Evolutionary conservation across 164 flowering plant species (phyloP).

Genomic region (Kalanchoe fedtschenkoi): DNA sequence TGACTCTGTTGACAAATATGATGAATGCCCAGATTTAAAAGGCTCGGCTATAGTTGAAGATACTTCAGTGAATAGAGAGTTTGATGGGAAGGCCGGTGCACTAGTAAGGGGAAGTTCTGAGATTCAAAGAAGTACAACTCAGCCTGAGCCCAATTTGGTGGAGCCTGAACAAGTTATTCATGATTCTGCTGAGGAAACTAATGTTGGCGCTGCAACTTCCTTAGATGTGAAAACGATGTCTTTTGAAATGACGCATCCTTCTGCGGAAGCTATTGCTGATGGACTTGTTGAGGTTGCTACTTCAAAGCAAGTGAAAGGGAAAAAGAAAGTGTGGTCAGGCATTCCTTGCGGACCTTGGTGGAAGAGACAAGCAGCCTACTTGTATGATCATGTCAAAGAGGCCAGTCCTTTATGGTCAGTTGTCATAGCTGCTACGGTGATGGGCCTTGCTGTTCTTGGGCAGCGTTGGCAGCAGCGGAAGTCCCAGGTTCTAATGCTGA

Average conservation of each 20-base stretch:
- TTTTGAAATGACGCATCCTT: constrained; percentile 20
- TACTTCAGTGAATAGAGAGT: constrained; percentile 28
- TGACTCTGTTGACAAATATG: constrained; percentile 25
- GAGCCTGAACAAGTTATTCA: constrained; percentile 43
- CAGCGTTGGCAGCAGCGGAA: constrained; percentile 85
- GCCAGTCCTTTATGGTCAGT: constrained; percentile 80
- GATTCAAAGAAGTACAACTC: constrained; percentile 25
- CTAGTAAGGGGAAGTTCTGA: constrained; percentile 21
- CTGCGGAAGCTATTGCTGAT: constrained; percentile 18
- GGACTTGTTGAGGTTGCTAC: constrained; percentile 13
- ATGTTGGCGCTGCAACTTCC: constrained; percentile 20
- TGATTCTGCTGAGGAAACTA: constrained; percentile 24
- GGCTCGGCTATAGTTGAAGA: constrained; percentile 33
- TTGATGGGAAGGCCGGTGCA: constrained; percentile 34
- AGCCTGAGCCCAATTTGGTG: constrained; percentile 28
- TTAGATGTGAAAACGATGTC: constrained; percentile 18
- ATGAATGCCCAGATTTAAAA: constrained; percentile 25
- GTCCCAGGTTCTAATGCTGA: constrained; percentile 65
- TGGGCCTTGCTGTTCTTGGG: constrained; percentile 90
- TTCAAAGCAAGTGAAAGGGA: constrained; percentile 21
- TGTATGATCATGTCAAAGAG: constrained; percentile 74
- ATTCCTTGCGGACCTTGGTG: constrained; percentile 93
- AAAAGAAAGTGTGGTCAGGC: constrained; percentile 23
- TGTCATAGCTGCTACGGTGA: constrained; percentile 79
- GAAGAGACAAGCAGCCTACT: constrained; percentile 61